phyloP scores from a whole-genome alignment of 1,284 basidiomycete species.

The Tetrapyrgos nigripes region DNA sequence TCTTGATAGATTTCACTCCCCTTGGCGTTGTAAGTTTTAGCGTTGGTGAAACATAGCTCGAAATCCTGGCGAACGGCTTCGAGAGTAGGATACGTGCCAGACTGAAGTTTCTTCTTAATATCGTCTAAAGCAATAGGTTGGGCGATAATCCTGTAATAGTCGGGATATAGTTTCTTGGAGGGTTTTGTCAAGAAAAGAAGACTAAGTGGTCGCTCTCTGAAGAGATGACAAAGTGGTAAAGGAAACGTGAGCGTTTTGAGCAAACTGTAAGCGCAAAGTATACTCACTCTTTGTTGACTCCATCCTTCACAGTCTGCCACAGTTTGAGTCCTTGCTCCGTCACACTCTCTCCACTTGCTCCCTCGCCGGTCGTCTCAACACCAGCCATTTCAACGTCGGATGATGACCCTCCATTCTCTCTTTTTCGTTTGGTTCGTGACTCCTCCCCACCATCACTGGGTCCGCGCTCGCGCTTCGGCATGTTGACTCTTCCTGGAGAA shows the following conservation, averaged over 20 bases:
- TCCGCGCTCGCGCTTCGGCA: conserved; percentile 55
- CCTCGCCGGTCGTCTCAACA: conserved; percentile 28
- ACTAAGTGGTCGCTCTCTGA: conserved; percentile 71
- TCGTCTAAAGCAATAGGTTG: conserved; percentile 87
- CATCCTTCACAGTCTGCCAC: conserved; percentile 80
- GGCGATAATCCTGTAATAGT: conserved; percentile 84
- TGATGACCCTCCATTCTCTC: conserved; percentile 49
- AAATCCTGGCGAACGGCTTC: conserved; percentile 82
- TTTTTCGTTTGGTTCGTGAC: conserved; percentile 71
- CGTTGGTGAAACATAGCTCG: conserved; percentile 89
- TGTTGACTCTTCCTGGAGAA: neutral
- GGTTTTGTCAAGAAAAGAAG: conserved; percentile 81
- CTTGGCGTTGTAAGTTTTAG: conserved; percentile 88
- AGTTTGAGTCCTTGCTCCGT: conserved; percentile 68
- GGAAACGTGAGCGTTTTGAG: conserved; percentile 35
- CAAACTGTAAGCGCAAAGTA: conserved; percentile 38
- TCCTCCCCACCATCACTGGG: conserved; percentile 51
- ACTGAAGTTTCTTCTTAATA: conserved; percentile 81
- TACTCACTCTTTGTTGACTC: conserved; percentile 84
- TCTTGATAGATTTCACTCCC: conserved; percentile 87
- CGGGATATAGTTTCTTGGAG: conserved; percentile 81
- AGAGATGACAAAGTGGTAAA: conserved; percentile 29
- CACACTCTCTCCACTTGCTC: conserved; percentile 44
- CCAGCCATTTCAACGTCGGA: conserved; percentile 44
- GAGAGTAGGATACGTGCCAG: conserved; percentile 67